These are phyloP conservation scores for Tolypocladium guangdongense DNA, from an alignment of 2,329 filamentous ascomycete genomes.

Conservation along the genomic window DNA sequence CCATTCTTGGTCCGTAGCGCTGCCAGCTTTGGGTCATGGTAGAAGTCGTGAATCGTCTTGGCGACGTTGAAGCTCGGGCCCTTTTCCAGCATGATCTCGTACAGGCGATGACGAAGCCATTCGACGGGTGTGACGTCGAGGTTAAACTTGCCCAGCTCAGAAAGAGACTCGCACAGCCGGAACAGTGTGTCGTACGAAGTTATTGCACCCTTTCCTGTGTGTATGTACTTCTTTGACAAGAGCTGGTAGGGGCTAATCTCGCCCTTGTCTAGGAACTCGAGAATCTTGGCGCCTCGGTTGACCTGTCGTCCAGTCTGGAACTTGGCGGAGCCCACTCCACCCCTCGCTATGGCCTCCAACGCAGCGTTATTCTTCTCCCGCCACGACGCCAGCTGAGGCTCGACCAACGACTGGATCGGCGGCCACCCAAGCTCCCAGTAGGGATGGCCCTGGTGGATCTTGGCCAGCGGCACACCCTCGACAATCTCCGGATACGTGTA, in stretches of 20 bases:
- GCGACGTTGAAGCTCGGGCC: conserved; percentile 39
- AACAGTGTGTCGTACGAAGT: conserved; percentile 47
- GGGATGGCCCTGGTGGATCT: conserved; percentile 36
- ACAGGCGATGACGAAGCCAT: conserved; percentile 46
- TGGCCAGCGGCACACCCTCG: conserved; percentile 39
- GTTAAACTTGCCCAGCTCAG: conserved; percentile 41
- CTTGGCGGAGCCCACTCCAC: conserved; percentile 28
- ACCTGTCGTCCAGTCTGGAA: conserved; percentile 45
- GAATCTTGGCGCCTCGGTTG: conserved; percentile 41
- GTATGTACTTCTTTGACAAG: conserved; percentile 39
- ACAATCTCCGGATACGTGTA: conserved; percentile 42
- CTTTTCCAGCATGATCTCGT: conserved; percentile 33
- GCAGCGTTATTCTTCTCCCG: conserved; percentile 32
- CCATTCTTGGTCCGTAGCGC: conserved; percentile 39
- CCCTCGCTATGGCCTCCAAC: conserved; percentile 18
- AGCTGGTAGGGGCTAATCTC: conserved; percentile 47
- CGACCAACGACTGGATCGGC: conserved; percentile 30
- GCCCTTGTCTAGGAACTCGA: conserved; percentile 39
- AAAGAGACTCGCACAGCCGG: conserved; percentile 41
- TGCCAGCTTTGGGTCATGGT: conserved; percentile 42
- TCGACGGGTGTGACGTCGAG: conserved; percentile 41
- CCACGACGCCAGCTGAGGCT: conserved; percentile 35
- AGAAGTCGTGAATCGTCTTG: conserved; percentile 41
- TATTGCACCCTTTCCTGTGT: conserved; percentile 26
- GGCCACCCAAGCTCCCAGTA: conserved; percentile 48